Conservation (phyloP, 495 filamentous ascomycete genomes). For the Saxophila tyrrhenica region DNA sequence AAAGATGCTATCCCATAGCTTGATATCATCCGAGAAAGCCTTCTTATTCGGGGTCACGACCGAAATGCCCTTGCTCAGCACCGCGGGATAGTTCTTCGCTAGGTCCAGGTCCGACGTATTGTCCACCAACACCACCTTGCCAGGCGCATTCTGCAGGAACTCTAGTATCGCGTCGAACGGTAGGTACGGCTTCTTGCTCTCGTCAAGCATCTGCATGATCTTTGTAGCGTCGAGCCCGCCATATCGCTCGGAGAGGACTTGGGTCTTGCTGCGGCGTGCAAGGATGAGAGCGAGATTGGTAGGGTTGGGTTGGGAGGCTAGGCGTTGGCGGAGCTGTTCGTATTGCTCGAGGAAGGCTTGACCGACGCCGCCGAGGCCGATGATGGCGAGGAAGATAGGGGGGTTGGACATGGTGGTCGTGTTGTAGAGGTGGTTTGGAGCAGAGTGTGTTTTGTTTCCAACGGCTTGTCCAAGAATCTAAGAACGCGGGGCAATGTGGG, state of each 20-base stretch:
- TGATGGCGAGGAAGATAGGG: constrained; percentile 12
- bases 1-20: constrained; percentile 77
- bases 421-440: background rate
- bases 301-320: constrained; percentile 36
- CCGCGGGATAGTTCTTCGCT: constrained; percentile 64
- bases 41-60: constrained; percentile 98
- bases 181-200: constrained; percentile 46
- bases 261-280: constrained; percentile 69
- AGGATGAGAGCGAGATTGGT: constrained; percentile 60
- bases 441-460: background rate
- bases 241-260: constrained; percentile 53
- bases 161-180: constrained; percentile 54
- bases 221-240: constrained; percentile 25
- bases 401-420: constrained; percentile 5
- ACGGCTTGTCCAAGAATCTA: background rate
- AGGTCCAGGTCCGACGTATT: constrained; percentile 81
- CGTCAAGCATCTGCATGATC: constrained; percentile 32
- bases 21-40: constrained; percentile 67
- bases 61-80: constrained; percentile 67
- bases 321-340: constrained; percentile 37
- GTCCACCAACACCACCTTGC: constrained; percentile 71
- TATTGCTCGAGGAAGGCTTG: constrained; percentile 83
- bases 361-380: constrained; percentile 82
- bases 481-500: background rate
- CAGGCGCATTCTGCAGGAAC: constrained; percentile 59